Conservation (phyloP, 1,139 yeast species). For the Chernovozyma aurita region DNA sequence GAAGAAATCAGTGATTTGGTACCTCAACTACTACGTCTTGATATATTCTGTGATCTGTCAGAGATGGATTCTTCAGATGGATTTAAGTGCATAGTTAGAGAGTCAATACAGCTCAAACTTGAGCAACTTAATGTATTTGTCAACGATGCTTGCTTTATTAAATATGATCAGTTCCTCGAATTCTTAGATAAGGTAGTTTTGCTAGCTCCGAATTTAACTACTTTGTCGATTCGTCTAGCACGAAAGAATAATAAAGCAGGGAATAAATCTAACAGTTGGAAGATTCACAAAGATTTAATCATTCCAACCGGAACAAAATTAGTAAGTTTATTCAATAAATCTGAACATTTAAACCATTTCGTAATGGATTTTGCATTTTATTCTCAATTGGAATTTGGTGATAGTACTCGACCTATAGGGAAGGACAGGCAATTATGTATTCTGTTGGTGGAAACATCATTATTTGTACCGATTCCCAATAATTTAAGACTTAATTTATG, state of each 20-base stretch:
- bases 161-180: slow-evolving; percentile 13
- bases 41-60: slow-evolving; percentile 22
- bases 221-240: slow-evolving; percentile 12
- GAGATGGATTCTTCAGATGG: slow-evolving; percentile 12
- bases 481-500: not conserved
- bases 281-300: slow-evolving; percentile 4
- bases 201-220: slow-evolving; percentile 9
- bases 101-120: slow-evolving; percentile 5
- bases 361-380: slow-evolving; percentile 13
- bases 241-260: slow-evolving; percentile 9
- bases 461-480: slow-evolving; percentile 12
- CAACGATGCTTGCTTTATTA: slow-evolving; percentile 13
- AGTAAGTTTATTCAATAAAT: slow-evolving; percentile 4
- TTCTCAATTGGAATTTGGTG: slow-evolving; percentile 7
- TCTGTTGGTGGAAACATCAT: slow-evolving; percentile 16
- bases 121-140: slow-evolving; percentile 18
- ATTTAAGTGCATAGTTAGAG: not conserved
- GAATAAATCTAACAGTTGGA: slow-evolving; percentile 8
- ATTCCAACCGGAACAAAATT: slow-evolving; percentile 4
- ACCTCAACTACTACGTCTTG: slow-evolving; percentile 17
- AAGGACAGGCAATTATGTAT: slow-evolving; percentile 6
- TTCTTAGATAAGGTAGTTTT: slow-evolving; percentile 12
- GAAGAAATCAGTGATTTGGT: slow-evolving; percentile 6
- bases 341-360: slow-evolving; percentile 7
- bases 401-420: not conserved